Percentiles rank a stretch among this genome's conserved stretches.
Evolutionary conservation across 2,329 filamentous ascomycete species (phyloP).

Genomic region (Cladosporium sp.): DNA sequence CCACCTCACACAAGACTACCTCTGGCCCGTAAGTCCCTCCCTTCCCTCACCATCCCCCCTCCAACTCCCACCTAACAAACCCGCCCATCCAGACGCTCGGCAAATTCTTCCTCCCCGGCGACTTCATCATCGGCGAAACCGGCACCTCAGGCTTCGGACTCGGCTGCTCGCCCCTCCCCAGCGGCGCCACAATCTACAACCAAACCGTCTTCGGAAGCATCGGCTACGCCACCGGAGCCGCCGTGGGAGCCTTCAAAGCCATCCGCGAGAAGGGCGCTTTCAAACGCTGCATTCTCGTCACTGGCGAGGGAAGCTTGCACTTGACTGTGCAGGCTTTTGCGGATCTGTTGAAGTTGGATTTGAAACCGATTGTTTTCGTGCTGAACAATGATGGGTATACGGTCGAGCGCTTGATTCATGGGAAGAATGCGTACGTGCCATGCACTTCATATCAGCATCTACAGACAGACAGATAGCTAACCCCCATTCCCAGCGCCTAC

Average conservation of each 20-base stretch:
- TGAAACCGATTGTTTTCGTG: slow-evolving; percentile 51
- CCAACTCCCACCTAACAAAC: neutral
- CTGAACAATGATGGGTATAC: slow-evolving; percentile 59
- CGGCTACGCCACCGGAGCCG: slow-evolving; percentile 25
- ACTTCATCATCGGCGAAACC: slow-evolving; percentile 25
- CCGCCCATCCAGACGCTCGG: slow-evolving; percentile 8
- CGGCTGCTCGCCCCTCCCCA: slow-evolving; percentile 47
- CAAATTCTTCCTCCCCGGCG: slow-evolving; percentile 19
- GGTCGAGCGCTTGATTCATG: slow-evolving; percentile 55
- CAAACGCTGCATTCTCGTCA: slow-evolving; percentile 55
- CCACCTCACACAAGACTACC: slow-evolving; percentile 20
- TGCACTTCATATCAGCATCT: no score
- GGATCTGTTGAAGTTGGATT: slow-evolving; percentile 70
- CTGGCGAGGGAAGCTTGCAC: slow-evolving; percentile 57
- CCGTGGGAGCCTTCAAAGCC: slow-evolving; percentile 22
- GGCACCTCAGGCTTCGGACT: slow-evolving; percentile 45
- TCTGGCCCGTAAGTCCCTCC: slow-evolving; percentile 16
- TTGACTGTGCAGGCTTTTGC: slow-evolving; percentile 66
- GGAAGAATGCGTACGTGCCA: slow-evolving; percentile 32
- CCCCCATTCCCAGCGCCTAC: neutral
- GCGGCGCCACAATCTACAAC: slow-evolving; percentile 55
- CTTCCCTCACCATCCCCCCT: neutral
- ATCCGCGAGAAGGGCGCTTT: slow-evolving; percentile 30
- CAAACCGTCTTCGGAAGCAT: slow-evolving; percentile 29
- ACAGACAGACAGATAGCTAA: neutral